phyloP scores from a whole-genome alignment of 116 monocot species.

The Dioscorea cayenensis region DNA sequence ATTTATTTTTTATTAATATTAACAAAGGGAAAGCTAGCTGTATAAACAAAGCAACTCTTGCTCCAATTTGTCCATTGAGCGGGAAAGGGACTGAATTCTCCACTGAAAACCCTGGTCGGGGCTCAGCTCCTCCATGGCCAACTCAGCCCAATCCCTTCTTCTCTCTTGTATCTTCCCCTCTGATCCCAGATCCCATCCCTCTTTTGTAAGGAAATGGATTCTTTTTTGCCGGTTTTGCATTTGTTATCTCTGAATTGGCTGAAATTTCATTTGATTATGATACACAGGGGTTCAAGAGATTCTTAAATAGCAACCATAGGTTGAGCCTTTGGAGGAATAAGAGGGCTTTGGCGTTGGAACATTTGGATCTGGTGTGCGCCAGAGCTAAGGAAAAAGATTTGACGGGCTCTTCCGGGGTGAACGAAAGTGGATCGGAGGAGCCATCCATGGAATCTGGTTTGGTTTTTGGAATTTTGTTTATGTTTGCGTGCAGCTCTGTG shows the following conservation, averaged over 20 bases:
- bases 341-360: neutral
- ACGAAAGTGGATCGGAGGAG: constrained; percentile 23
- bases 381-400: constrained; percentile 9
- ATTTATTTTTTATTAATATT: no score
- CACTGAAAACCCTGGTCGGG: neutral
- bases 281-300: constrained; percentile 4
- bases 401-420: constrained; percentile 14
- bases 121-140: constrained; percentile 1
- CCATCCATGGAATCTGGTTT: neutral
- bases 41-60: no score
- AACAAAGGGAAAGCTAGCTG: no score
- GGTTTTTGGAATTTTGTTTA: neutral
- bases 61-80: no score
- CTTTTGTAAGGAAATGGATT: neutral
- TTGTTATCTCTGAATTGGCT: neutral
- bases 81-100: no score
- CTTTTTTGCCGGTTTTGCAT: neutral
- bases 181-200: neutral
- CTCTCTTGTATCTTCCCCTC: neutral
- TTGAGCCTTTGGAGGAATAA: neutral
- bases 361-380: constrained; percentile 6
- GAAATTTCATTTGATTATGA: neutral
- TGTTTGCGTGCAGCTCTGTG: neutral
- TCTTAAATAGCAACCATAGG: neutral
- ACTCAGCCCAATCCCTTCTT: neutral